phyloP scores from a whole-genome alignment of 75 land plant species.

The Sequoiadendron giganteum region DNA sequence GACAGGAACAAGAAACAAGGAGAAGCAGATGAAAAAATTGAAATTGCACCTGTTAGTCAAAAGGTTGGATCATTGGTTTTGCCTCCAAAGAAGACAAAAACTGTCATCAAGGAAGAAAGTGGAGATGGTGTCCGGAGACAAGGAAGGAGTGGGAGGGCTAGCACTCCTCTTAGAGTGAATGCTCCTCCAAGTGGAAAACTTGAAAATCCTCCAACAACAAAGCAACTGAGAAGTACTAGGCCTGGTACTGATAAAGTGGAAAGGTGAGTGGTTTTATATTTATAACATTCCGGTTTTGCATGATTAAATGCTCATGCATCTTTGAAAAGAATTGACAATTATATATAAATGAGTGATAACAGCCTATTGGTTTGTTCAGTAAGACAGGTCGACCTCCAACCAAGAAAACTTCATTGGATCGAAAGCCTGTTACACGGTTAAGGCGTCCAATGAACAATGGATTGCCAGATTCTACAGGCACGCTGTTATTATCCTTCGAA shows the following conservation, averaged over 20 bases:
- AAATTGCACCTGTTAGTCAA: constrained; percentile 37
- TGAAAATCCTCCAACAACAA: constrained; percentile 52
- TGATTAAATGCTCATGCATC: background rate
- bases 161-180: constrained; percentile 41
- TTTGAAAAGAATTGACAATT: background rate
- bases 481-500: background rate
- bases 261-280: constrained; percentile 29
- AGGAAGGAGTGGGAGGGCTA: constrained; percentile 70
- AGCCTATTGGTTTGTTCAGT: constrained; percentile 24
- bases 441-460: constrained; percentile 37
- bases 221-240: constrained; percentile 75
- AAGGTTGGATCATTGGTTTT: constrained; percentile 45
- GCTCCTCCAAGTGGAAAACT: constrained; percentile 49
- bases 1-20: constrained; percentile 58
- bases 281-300: background rate
- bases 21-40: constrained; percentile 50
- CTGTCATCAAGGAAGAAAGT: constrained; percentile 44
- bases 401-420: constrained; percentile 61
- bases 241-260: constrained; percentile 55
- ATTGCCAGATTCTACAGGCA: constrained; percentile 65
- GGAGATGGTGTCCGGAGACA: constrained; percentile 87
- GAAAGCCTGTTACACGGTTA: constrained; percentile 65
- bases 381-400: constrained; percentile 82
- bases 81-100: constrained; percentile 50
- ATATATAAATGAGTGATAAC: background rate